These are phyloP conservation scores for Diospyros lotus DNA, from an alignment of 148 eudicot genomes.

Conservation along the genomic window DNA sequence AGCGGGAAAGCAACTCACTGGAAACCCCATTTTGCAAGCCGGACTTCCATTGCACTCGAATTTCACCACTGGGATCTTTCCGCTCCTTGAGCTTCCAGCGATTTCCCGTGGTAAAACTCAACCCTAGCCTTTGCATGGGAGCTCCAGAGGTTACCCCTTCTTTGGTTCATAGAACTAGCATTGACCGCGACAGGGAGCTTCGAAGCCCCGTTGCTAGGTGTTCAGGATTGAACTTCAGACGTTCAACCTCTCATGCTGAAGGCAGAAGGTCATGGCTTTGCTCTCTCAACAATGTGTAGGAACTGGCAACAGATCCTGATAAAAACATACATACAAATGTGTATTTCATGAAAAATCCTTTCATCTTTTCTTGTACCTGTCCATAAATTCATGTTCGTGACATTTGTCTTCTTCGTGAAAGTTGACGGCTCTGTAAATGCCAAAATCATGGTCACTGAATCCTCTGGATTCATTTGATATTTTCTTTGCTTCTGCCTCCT, in stretches of 20 bases:
- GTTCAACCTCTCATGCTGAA: slow-evolving; percentile 51
- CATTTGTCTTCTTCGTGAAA: not conserved
- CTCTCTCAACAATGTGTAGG: slow-evolving; percentile 55
- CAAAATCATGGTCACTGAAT: not conserved
- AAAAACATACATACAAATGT: not conserved
- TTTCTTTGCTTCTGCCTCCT: too few species aligned
- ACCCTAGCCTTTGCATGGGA: slow-evolving; percentile 51
- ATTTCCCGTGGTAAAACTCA: slow-evolving; percentile 44
- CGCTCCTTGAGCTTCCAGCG: slow-evolving; percentile 59
- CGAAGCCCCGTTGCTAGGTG: slow-evolving; percentile 26
- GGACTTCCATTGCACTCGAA: slow-evolving; percentile 16
- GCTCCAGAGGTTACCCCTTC: slow-evolving; percentile 42
- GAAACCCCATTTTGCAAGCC: slow-evolving; percentile 61
- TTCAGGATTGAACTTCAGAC: slow-evolving; percentile 43
- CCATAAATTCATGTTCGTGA: not conserved
- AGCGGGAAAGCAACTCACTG: slow-evolving; percentile 14
- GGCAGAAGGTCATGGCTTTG: slow-evolving; percentile 76
- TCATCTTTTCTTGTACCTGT: slow-evolving; percentile 3
- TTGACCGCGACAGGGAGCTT: slow-evolving; percentile 1
- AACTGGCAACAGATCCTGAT: slow-evolving; percentile 26
- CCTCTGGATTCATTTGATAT: too few species aligned
- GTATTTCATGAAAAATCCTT: not conserved
- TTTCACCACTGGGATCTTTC: slow-evolving; percentile 44
- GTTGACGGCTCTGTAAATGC: not conserved
- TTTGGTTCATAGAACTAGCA: slow-evolving; percentile 26